Conservation (phyloP, 768 basidiomycete genomes). For the Collybia nuda region DNA sequence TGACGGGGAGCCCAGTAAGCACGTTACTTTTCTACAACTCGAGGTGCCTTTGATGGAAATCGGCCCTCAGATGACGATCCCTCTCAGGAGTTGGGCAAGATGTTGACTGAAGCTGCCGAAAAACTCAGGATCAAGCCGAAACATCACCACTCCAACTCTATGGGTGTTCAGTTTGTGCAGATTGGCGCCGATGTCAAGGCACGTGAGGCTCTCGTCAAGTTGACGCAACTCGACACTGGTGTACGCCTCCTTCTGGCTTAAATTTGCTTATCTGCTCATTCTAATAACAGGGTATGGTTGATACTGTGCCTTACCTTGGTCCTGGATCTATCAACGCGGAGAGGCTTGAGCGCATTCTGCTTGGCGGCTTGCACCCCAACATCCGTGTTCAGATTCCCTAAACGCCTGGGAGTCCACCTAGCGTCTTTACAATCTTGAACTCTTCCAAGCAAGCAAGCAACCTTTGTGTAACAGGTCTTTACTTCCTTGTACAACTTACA, state of each 20-base stretch:
- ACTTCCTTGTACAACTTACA: no score
- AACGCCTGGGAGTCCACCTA: no score
- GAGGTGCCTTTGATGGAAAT: not conserved
- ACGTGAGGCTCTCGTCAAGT: not conserved
- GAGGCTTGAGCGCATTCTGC: slow-evolving; percentile 6
- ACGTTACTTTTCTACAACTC: no score
- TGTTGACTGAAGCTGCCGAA: not conserved
- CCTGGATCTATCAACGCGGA: slow-evolving; percentile 4
- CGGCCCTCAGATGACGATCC: not conserved
- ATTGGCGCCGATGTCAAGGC: slow-evolving; percentile 2
- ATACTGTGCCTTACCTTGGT: slow-evolving; percentile 2
- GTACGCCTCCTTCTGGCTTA: not conserved
- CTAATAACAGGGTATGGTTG: slow-evolving; percentile 2
- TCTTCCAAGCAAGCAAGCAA: no score
- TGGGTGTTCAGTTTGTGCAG: slow-evolving; percentile 9
- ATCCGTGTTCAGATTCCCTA: not conserved
- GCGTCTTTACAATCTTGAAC: no score
- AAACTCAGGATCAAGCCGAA: not conserved
- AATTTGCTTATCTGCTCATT: not conserved
- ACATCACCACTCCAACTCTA: slow-evolving; percentile 7
- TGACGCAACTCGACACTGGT: slow-evolving; percentile 3
- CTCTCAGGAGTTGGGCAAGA: not conserved
- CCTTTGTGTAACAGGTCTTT: no score
- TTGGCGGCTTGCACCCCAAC: slow-evolving; percentile 7
- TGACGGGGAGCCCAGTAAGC: slow-evolving; percentile 8